Evolutionary conservation across 1,284 basidiomycete genomes (phyloP).

Genomic region (Tylopilus orsonianus): DNA sequence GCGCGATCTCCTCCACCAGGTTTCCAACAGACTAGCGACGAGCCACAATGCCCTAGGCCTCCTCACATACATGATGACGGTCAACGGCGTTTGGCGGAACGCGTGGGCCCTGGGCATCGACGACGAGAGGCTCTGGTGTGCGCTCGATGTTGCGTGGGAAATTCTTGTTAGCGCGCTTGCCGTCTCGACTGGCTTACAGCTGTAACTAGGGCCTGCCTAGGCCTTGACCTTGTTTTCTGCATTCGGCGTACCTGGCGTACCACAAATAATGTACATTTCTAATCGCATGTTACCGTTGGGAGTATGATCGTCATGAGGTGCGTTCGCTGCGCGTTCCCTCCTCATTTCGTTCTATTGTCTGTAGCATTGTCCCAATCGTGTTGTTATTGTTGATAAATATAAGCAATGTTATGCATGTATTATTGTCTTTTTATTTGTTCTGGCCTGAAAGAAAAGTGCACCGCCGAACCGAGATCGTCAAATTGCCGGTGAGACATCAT

Average conservation of each 20-base stretch:
- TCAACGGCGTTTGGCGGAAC: slow-evolving; percentile 62
- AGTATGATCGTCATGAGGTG: slow-evolving; percentile 25
- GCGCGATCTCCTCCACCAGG: slow-evolving; percentile 17
- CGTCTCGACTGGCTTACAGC: slow-evolving; percentile 23
- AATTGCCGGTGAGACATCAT: not conserved
- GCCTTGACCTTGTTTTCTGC: not conserved
- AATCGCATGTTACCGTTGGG: slow-evolving; percentile 12
- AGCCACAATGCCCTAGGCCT: slow-evolving; percentile 34
- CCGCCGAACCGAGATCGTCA: not conserved
- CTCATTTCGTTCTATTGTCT: too few relatives aligned
- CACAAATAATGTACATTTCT: slow-evolving; percentile 1
- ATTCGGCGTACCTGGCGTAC: slow-evolving; percentile 13
- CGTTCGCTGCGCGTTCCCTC: not conserved
- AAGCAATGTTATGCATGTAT: slow-evolving; percentile 13
- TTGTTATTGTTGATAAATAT: slow-evolving; percentile 28
- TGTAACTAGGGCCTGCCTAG: slow-evolving; percentile 12
- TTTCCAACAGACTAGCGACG: slow-evolving; percentile 32
- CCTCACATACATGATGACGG: slow-evolving; percentile 39
- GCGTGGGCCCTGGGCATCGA: slow-evolving; percentile 58
- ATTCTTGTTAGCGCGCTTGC: slow-evolving; percentile 40
- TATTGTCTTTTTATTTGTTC: slow-evolving; percentile 1
- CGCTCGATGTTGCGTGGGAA: slow-evolving; percentile 58
- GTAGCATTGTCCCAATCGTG: too few relatives aligned
- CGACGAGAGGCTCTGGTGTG: slow-evolving; percentile 53
- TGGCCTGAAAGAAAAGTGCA: too few relatives aligned